Evolutionary conservation across 2,329 filamentous ascomycete genomes (phyloP), one percentile per base, ranked within the genome.

Genomic region (Tolypocladium tundrense): DNA sequence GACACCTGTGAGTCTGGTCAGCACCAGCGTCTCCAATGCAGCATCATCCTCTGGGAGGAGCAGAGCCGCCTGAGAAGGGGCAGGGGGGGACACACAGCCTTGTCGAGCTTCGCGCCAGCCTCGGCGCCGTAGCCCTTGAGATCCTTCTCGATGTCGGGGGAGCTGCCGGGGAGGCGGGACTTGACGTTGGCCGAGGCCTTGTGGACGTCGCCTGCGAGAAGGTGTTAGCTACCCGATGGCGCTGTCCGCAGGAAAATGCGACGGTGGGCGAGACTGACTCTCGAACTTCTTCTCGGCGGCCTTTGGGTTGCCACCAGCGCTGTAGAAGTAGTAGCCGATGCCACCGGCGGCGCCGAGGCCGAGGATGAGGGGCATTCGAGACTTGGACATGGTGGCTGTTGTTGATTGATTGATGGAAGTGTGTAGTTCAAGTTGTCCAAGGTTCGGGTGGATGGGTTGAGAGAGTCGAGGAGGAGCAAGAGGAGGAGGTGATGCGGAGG

Each of bases 271-370:
- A 19, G 2, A 60, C 59, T 27, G 40, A 96, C 93, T 83, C 78
- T 96, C 89, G 65, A 89, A 82, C 73, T 94, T 80, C 79, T 93
- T 89, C 81, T 91, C 85, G n/a, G 92, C 93, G 54, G 82, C 85
- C 73, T 88, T 90, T 55, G 90, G 81, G 72, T 85, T 83, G 59
- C 93, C 92, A 61, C 93, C 93, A 19, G 92, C 88, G 55, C 76
- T 80, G 80, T 96, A 99, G 62, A 97, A 82, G 79, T 97, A 97
- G 81, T 96, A 97, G 50, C 88, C 91, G 59, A 86, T 77, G 63
- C 85, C 88, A 66, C 83, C 84, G 39, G 81, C 87, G 63, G 83
- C 85, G 60, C 79, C 82, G 64, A 85, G 74, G 66, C 86, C 88
- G 66, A 87, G 69, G 65, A 77, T 68, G 63, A 79, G 65, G 64